Conservation (phyloP, 2,329 filamentous ascomycete species). For the Hypoxylon sp. region DNA sequence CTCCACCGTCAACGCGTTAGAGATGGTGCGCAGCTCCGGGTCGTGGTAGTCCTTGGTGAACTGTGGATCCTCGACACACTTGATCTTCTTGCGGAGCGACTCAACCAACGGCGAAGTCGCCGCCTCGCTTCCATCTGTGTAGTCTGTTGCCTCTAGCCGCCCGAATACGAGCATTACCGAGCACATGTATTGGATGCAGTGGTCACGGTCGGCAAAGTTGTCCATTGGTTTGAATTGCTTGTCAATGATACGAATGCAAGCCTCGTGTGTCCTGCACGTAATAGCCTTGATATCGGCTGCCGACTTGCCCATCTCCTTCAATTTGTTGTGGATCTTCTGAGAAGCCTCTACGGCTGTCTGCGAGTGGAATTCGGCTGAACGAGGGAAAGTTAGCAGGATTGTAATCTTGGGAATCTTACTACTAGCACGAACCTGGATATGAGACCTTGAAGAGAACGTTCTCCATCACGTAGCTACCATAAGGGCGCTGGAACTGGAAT, state of each 20-base stretch:
- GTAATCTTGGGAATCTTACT: background rate
- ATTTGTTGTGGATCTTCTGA: slow-evolving; percentile 86
- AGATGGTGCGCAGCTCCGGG: slow-evolving; percentile 92
- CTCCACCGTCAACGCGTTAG: slow-evolving; percentile 94
- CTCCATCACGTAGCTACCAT: slow-evolving; percentile 99
- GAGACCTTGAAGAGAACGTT: slow-evolving; percentile 99
- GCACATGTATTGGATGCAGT: slow-evolving; percentile 99
- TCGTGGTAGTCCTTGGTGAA: slow-evolving; percentile 98
- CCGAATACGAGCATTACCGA: slow-evolving; percentile 96
- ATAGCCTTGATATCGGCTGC: slow-evolving; percentile 94
- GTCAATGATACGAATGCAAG: slow-evolving; percentile 98
- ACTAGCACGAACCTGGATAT: slow-evolving; percentile 79
- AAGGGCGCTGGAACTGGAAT: slow-evolving; percentile 95
- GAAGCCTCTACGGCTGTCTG: slow-evolving; percentile 98
- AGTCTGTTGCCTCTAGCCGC: slow-evolving; percentile 93
- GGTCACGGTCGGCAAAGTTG: slow-evolving; percentile 99
- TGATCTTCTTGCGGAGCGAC: slow-evolving; percentile 91
- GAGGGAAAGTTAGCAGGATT: background rate
- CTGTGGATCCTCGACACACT: slow-evolving; percentile 94
- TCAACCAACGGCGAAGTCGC: slow-evolving; percentile 92
- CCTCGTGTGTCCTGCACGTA: slow-evolving; percentile 96
- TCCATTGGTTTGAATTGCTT: slow-evolving; percentile 99
- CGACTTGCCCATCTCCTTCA: slow-evolving; percentile 88
- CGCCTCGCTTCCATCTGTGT: slow-evolving; percentile 92
- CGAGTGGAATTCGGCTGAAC: slow-evolving; percentile 91